Conservation (phyloP, 768 basidiomycete species). For the Suillus sp. region DNA sequence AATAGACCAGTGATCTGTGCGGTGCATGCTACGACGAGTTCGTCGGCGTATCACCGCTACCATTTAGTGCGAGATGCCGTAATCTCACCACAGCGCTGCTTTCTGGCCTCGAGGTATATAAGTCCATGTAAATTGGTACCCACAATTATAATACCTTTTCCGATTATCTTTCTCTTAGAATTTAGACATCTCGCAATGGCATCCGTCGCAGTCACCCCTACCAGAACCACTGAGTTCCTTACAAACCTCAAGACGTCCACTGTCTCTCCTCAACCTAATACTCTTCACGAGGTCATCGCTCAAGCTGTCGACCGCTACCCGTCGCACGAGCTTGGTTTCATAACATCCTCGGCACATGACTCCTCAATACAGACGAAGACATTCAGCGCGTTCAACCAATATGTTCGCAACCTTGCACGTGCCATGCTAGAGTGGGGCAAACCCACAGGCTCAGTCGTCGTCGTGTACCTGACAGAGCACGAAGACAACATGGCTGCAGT, state of each 20-base stretch:
- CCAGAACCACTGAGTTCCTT: slow-evolving; percentile 15
- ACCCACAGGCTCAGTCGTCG: slow-evolving; percentile 27
- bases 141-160: background rate
- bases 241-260: slow-evolving; percentile 3
- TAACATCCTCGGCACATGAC: slow-evolving; percentile 33
- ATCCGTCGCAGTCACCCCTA: slow-evolving; percentile 17
- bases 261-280: slow-evolving; percentile 16
- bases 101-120: slow-evolving; percentile 22
- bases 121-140: slow-evolving; percentile 9
- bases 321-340: slow-evolving; percentile 27
- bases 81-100: background rate
- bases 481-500: slow-evolving; percentile 37
- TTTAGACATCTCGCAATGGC: slow-evolving; percentile 18
- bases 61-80: background rate
- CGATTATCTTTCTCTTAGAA: background rate
- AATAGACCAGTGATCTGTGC: background rate
- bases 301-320: slow-evolving; percentile 25
- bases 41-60: background rate
- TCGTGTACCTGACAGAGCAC: slow-evolving; percentile 34
- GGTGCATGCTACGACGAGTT: background rate
- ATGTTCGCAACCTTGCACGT: slow-evolving; percentile 23
- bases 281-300: slow-evolving; percentile 27
- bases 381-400: slow-evolving; percentile 23
- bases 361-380: slow-evolving; percentile 31
- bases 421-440: slow-evolving; percentile 27